Percentiles rank a stretch among this genome's conserved stretches.
Conservation (phyloP, 148 eudicot species). For the Rhododendron griersonianum region DNA sequence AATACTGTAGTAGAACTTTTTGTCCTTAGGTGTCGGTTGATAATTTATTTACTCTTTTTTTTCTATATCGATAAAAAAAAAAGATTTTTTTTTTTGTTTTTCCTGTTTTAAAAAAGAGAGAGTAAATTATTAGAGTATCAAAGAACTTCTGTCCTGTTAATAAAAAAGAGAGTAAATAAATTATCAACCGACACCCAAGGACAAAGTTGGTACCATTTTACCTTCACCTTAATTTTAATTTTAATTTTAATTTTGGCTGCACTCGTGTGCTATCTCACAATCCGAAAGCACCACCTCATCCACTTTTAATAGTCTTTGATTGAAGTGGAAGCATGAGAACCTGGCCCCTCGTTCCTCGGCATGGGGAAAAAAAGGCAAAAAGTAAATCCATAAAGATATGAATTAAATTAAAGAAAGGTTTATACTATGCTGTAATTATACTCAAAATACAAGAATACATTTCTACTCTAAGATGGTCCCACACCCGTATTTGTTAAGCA, state of each 20-base stretch:
- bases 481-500: neutral
- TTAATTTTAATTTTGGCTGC: neutral
- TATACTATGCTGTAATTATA: neutral
- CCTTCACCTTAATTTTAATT: too few relatives aligned
- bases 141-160: too few relatives aligned
- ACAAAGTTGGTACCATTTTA: neutral
- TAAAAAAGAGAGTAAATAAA: too few relatives aligned
- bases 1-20: neutral
- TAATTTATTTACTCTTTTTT: neutral
- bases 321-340: conserved; percentile 2
- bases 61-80: too few relatives aligned
- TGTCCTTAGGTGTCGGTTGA: neutral
- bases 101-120: too few relatives aligned
- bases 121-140: too few relatives aligned
- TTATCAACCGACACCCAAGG: neutral
- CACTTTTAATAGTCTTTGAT: neutral
- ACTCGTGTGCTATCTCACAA: neutral
- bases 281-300: conserved; percentile 14
- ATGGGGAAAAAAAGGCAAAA: neutral
- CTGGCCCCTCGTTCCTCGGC: neutral
- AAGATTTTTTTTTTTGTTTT: too few relatives aligned
- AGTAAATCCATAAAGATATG: neutral
- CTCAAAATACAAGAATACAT: conserved; percentile 6
- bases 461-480: conserved; percentile 6
- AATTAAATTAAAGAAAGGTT: neutral